Base-by-base conservation (phyloP, 768 basidiomycete species). In the Tylopilus subfusipes region DNA sequence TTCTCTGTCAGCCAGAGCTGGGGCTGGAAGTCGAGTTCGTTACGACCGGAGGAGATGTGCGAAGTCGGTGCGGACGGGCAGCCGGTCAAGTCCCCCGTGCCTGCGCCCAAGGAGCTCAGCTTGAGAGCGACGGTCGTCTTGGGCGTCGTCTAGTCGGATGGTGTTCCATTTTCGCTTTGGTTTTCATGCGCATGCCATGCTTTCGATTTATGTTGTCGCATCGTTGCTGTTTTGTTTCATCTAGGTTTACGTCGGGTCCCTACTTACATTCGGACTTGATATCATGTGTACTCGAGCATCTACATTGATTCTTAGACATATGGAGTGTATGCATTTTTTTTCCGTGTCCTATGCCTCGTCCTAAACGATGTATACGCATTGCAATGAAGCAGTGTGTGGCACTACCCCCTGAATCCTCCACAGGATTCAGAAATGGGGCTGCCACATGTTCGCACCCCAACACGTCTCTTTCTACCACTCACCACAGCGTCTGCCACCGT, bases 1-100 rank as follows among this genome's bases (percentile, higher is more conserved):
- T 96, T 97, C 66, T 78, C 85, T 27, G 78, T 93, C 42, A 84
- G 84, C 55, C 91, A 94, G 76, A 91, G 88, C 58, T 96, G 93
- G 94, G 94, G 93, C 0, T 95, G 93, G 93, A 93, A 93, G 73
- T 80, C 78, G 50, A 78, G 77, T 54, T 79, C 80, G 19, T 65
- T 85, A 47, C 66, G 78, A 16, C 77, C 75, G 19, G 81, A 83
- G 50, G 82, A 67, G 52, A 76, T 79, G 61, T 63, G 75, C 56
- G 63, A 82, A 47, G 71, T 71, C 16, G 66, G 69, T 33, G 67
- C 75, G 16, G 65, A 69, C 54, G 60, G 65, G 18, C 56, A 65
- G n/a, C 60, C 61, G 24, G 57, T 68, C 48, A 75, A 75, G 60
- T 55, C 64, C 9, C 60, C 62, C 11, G 56, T 60, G 13, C 71